phyloP scores from a whole-genome alignment of 164 flowering plant genomes.

The Euptelea pleiosperma region DNA sequence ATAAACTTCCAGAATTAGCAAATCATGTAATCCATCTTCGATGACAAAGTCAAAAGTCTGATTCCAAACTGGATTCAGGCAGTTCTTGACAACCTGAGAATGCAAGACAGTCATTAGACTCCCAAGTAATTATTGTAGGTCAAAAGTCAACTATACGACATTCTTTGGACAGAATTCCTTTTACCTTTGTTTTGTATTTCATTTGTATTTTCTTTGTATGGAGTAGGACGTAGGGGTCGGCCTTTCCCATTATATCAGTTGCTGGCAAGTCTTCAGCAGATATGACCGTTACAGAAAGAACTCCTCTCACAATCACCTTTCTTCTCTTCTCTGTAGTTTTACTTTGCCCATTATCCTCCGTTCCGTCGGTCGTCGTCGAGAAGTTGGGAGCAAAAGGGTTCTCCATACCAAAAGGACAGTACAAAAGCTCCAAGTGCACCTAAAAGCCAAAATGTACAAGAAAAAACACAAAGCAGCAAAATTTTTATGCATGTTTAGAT shows the following conservation, averaged over 20 bases:
- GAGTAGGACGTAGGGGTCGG: conserved; percentile 78
- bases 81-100: conserved; percentile 70
- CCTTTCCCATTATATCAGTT: conserved; percentile 72
- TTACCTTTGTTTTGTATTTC: conserved; percentile 74
- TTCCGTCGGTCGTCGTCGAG: conserved; percentile 59
- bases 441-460: conserved; percentile 18
- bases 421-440: conserved; percentile 90
- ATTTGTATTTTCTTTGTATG: conserved; percentile 64
- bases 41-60: conserved; percentile 94
- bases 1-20: conserved; percentile 72
- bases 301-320: conserved; percentile 80
- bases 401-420: conserved; percentile 62
- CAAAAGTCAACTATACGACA: too few species aligned
- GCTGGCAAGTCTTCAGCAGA: conserved; percentile 83
- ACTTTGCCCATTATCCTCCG: conserved; percentile 34
- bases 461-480: too few species aligned
- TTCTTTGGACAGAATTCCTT: too few species aligned
- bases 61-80: conserved; percentile 85
- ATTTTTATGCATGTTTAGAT: too few species aligned
- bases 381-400: conserved; percentile 53
- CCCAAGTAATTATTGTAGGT: background rate
- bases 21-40: conserved; percentile 87
- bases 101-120: background rate
- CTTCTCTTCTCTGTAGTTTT: conserved; percentile 35
- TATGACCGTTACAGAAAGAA: conserved; percentile 74